Evolutionary conservation across 768 basidiomycete genomes (phyloP).

Genomic region (Terana coerulea): DNA sequence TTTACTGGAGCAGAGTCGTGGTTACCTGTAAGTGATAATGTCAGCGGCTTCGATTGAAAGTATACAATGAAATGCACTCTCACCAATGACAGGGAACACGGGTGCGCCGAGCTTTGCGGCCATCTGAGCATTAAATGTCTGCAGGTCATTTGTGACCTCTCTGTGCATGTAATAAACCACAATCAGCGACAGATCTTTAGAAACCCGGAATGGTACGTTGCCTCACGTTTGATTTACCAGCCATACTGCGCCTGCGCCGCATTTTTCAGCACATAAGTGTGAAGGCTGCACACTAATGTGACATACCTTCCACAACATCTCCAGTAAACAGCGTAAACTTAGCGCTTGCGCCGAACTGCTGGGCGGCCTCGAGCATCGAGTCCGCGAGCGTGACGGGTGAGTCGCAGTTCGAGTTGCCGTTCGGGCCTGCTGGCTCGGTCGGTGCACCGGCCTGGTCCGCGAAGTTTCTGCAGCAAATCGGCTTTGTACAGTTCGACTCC

Average conservation of each 20-base stretch:
- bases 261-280: background rate
- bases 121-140: slow-evolving; percentile 45
- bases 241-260: slow-evolving; percentile 45
- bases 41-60: background rate
- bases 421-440: slow-evolving; percentile 42
- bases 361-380: slow-evolving; percentile 44
- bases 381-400: slow-evolving; percentile 44
- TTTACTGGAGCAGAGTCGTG: slow-evolving; percentile 59
- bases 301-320: slow-evolving; percentile 56
- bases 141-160: slow-evolving; percentile 41
- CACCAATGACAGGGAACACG: slow-evolving; percentile 50
- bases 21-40: slow-evolving; percentile 26
- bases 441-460: slow-evolving; percentile 34
- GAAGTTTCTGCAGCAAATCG: slow-evolving; percentile 57
- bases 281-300: background rate
- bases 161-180: slow-evolving; percentile 20
- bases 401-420: slow-evolving; percentile 51
- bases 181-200: background rate
- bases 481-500: slow-evolving; percentile 56
- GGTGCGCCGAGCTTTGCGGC: slow-evolving; percentile 35
- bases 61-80: background rate
- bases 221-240: slow-evolving; percentile 40
- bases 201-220: background rate
- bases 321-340: slow-evolving; percentile 61
- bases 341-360: slow-evolving; percentile 15